phyloP scores from a whole-genome alignment of 192 early-diverging fungal species.

The Cladochytrium replicatum region DNA sequence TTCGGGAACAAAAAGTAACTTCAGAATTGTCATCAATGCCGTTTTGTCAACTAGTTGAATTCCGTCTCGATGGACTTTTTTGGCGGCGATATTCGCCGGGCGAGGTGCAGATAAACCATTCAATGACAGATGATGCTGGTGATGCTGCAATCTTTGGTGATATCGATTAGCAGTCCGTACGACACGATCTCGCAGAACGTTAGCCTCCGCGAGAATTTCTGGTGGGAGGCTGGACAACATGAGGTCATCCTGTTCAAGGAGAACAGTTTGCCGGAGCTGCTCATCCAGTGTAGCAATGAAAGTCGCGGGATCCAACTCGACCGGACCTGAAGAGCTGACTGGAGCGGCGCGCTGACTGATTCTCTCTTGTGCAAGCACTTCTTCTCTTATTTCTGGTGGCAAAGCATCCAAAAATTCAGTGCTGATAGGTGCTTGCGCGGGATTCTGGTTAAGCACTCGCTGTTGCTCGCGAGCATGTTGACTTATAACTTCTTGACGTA shows the following conservation, averaged over 20 bases:
- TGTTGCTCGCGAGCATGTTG: constrained; percentile 60
- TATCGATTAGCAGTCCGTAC: too few relatives aligned
- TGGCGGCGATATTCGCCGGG: too few relatives aligned
- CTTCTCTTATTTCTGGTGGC: constrained; percentile 81
- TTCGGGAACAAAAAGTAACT: constrained; percentile 82
- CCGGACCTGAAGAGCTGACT: neutral
- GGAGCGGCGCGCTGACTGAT: constrained; percentile 17
- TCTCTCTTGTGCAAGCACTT: constrained; percentile 68
- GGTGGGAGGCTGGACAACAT: constrained; percentile 28
- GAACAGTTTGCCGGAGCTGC: constrained; percentile 37
- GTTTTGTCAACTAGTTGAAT: constrained; percentile 73
- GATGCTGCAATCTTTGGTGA: too few relatives aligned
- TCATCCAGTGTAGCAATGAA: constrained; percentile 50
- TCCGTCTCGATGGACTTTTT: constrained; percentile 54
- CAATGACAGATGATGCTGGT: too few relatives aligned
- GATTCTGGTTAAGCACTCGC: too few relatives aligned
- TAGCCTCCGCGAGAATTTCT: constrained; percentile 39
- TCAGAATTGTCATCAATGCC: constrained; percentile 70
- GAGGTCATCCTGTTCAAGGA: constrained; percentile 40
- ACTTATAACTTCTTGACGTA: constrained; percentile 85
- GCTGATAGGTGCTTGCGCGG: constrained; percentile 18
- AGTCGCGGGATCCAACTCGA: constrained; percentile 41
- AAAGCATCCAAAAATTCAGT: constrained; percentile 83
- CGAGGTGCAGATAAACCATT: too few relatives aligned
- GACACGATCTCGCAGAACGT: constrained; percentile 35